phyloP scores from a whole-genome alignment of 257 asterid genomes.

The Nicotiana tabacum region DNA sequence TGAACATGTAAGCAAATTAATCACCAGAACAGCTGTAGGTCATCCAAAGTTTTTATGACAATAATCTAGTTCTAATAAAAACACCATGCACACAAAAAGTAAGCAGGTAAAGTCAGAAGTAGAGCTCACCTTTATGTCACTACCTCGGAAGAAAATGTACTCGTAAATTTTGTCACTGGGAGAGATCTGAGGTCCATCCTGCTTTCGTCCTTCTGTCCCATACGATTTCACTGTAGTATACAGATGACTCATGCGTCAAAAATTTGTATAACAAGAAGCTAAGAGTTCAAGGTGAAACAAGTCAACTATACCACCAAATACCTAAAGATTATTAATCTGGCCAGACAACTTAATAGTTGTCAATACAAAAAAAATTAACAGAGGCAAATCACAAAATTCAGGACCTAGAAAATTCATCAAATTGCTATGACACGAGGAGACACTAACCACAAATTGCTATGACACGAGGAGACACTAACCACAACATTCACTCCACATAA shows the following conservation, averaged over 20 bases:
- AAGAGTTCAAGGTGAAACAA: neutral
- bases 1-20: neutral
- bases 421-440: neutral
- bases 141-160: slow-evolving; percentile 26
- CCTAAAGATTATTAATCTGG: neutral
- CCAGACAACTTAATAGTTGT: neutral
- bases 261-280: neutral
- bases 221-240: slow-evolving; percentile 26
- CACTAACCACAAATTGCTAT: slow-evolving; percentile 1
- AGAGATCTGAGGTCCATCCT: slow-evolving; percentile 19
- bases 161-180: slow-evolving; percentile 23
- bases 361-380: neutral
- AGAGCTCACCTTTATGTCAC: slow-evolving; percentile 24
- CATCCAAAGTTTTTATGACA: neutral
- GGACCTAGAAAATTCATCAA: neutral
- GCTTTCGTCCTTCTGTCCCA: slow-evolving; percentile 33
- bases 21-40: neutral
- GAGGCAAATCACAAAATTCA: neutral
- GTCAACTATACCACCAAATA: neutral
- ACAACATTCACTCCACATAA: neutral
- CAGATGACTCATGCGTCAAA: neutral
- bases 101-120: neutral
- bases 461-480: neutral
- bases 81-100: neutral
- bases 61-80: neutral